Conservation (phyloP, 257 asterid species). For the Rubia yunnanensis region DNA sequence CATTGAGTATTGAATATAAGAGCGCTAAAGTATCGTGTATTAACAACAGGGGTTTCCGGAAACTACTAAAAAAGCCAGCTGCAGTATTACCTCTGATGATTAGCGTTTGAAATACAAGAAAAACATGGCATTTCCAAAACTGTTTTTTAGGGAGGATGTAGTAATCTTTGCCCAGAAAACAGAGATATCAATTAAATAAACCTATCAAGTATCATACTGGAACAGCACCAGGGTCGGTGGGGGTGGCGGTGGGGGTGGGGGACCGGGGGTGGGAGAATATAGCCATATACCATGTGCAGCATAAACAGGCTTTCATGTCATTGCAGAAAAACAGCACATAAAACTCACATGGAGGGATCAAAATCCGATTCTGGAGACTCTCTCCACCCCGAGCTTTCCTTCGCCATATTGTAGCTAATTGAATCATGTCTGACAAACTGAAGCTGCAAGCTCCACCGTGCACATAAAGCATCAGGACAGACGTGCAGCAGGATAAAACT, state of each 20-base stretch:
- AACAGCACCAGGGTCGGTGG: too few relatives aligned
- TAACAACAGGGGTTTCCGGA: not conserved
- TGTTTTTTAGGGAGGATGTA: not conserved
- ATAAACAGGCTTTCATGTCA: not conserved
- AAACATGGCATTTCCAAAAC: not conserved
- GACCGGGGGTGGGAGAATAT: too few relatives aligned
- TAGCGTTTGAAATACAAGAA: not conserved
- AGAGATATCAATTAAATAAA: not conserved
- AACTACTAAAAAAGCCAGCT: not conserved
- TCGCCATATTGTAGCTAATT: conserved; percentile 32
- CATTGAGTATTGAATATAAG: too few relatives aligned
- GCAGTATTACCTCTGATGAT: not conserved
- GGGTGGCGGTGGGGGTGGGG: too few relatives aligned
- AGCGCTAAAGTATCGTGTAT: not conserved
- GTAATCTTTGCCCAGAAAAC: not conserved
- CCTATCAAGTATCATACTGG: not conserved
- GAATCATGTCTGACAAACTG: conserved; percentile 53
- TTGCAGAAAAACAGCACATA: not conserved
- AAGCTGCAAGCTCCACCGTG: too few relatives aligned
- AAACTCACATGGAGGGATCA: conserved; percentile 37
- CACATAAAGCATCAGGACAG: too few relatives aligned
- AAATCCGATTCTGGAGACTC: conserved; percentile 14
- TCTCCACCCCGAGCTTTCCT: conserved; percentile 18
- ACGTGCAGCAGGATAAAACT: not conserved
- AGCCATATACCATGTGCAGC: not conserved